Evolutionary conservation across 2,329 filamentous ascomycete genomes (phyloP).

Genomic region (Diplodia intermedia): DNA sequence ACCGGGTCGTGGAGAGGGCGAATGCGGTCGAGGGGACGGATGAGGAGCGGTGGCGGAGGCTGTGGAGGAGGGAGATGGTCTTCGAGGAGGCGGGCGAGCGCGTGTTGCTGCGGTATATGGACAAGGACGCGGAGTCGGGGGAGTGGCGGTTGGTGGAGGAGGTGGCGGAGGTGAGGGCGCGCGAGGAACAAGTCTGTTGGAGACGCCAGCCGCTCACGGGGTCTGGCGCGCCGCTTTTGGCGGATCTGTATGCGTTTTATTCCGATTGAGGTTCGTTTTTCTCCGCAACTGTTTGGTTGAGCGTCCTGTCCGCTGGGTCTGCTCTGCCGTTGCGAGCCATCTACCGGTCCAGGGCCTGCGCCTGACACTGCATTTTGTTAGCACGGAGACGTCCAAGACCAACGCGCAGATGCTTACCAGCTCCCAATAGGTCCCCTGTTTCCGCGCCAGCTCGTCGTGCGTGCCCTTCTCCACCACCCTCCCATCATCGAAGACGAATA

Average conservation of each 20-base stretch:
- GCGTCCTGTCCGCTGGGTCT: too few species aligned
- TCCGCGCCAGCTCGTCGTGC: conserved; percentile 65
- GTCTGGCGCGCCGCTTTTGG: neutral
- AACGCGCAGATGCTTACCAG: conserved; percentile 32
- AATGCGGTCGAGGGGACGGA: neutral
- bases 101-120: neutral
- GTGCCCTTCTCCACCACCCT: conserved; percentile 84
- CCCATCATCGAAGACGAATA: conserved; percentile 93
- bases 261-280: too few species aligned
- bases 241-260: conserved; percentile 2
- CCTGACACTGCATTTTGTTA: neutral
- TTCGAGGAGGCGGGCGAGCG: conserved; percentile 5
- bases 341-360: conserved; percentile 10
- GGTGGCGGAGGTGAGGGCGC: neutral
- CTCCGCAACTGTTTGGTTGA: too few species aligned
- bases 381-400: too few species aligned
- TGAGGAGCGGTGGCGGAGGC: neutral
- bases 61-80: conserved; percentile 5
- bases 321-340: neutral
- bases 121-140: neutral
- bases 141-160: conserved; percentile 13
- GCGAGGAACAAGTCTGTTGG: neutral
- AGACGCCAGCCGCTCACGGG: neutral
- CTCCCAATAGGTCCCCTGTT: conserved; percentile 51
- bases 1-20: neutral